Evolutionary conservation across 345 rosid species (phyloP).

Genomic region (Eucalyptus virginea): DNA sequence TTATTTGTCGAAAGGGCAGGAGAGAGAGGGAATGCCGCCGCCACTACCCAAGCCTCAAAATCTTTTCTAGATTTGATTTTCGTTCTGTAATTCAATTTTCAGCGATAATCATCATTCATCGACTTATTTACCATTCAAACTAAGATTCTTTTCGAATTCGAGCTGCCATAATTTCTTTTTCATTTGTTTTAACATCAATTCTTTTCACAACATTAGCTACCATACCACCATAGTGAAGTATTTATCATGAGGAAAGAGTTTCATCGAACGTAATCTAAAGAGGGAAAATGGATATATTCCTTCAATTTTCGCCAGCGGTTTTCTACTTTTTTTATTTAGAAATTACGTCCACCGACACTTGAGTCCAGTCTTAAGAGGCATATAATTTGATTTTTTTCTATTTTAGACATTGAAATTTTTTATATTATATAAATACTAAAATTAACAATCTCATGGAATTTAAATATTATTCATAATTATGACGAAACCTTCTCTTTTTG

Average conservation of each 20-base stretch:
- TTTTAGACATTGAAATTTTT: not conserved
- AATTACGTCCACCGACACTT: not conserved
- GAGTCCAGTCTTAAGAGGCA: not conserved
- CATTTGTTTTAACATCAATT: not conserved
- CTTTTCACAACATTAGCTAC: not conserved
- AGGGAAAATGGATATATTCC: not conserved
- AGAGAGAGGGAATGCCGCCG: not conserved
- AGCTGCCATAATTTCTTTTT: not conserved
- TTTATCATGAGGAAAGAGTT: not conserved
- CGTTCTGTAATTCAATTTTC: not conserved
- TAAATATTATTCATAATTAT: not conserved
- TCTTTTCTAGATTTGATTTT: not conserved
- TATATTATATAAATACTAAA: not conserved
- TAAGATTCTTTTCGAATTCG: not conserved
- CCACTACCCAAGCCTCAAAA: not conserved
- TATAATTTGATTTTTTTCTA: not conserved
- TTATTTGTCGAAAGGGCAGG: not conserved
- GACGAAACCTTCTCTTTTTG: not conserved
- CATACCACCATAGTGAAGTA: not conserved
- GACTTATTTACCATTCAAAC: too few relatives aligned
- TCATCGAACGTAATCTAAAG: fast-evolving
- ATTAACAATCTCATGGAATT: not conserved
- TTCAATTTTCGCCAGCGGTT: fast-evolving
- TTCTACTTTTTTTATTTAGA: not conserved
- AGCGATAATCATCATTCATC: not conserved